Evolutionary conservation across 2,329 filamentous ascomycete genomes (phyloP), one percentile per base, ranked within the genome.

Genomic region (Trichoderma simmonsii): DNA sequence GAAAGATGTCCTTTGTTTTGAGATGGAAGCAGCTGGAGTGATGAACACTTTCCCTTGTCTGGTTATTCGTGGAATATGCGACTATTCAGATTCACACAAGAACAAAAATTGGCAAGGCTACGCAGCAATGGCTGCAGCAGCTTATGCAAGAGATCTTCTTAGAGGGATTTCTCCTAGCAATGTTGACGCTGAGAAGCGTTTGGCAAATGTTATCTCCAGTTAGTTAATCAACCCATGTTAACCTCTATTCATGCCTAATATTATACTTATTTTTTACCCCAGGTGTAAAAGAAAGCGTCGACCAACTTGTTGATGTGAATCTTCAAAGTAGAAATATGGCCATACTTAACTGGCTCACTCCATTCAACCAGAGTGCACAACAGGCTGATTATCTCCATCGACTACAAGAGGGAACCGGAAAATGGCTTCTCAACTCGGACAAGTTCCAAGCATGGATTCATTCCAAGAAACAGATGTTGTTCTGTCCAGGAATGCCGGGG

Each of bases 401-500:
- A n/a, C 77, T 79, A 54, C 80, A 85, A 57, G 15, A 72, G 14
- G 80, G 79, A 15, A 87, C 85, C 2, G 82, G 85, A 0, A 71
- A 81, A 64, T 87, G 85, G 85, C 77, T 88, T 4, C 75, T 87
- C 0, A 74, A 82, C 3, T 83, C 83, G 0, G 6, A 5, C 0
- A 77, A 82, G 43, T 85, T 79, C 73, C 51, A 68, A 6, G 43
- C n/a, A 1, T 85, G 82, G 83, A 26, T 26, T 26, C 26, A 26
- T 26, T 26, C 26, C 26, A 26, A 26, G 26, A 26, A 26, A 26
- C 3, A 26, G 26, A 26, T 26, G 26, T 26, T 26, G 0, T 86
- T 85, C 73, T 87, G 84, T 73, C 80, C 80, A 3, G 84, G 85
- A 0, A 84, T 85, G 15, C 84, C 84, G 0, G 85, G 85, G 3